These are phyloP conservation scores for Cutaneotrichosporon arboriforme DNA, from an alignment of 1,284 basidiomycete species.

Conservation along the genomic window DNA sequence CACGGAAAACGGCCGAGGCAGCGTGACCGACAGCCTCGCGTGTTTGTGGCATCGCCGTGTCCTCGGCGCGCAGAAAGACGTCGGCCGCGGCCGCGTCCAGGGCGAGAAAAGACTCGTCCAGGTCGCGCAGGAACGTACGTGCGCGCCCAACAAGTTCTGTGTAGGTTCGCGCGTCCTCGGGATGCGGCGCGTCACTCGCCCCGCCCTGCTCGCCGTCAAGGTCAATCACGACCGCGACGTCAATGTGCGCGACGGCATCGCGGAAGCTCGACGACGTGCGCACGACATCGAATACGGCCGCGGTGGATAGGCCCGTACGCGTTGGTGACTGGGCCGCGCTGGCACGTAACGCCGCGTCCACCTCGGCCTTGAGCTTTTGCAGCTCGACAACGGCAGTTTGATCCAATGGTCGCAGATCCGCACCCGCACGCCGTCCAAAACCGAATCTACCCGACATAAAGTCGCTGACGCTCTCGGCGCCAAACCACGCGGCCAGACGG, in stretches of 20 bases:
- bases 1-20: slow-evolving; percentile 21
- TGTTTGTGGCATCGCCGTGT: neutral
- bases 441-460: slow-evolving; percentile 36
- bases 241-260: slow-evolving; percentile 25
- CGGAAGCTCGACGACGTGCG: slow-evolving; percentile 21
- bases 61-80: slow-evolving; percentile 13
- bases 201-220: slow-evolving; percentile 37
- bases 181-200: slow-evolving; percentile 6
- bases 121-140: slow-evolving; percentile 27
- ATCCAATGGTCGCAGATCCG: slow-evolving; percentile 20
- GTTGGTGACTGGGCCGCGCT: neutral
- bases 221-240: slow-evolving; percentile 45
- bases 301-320: neutral
- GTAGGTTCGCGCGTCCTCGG: slow-evolving; percentile 30
- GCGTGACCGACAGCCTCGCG: slow-evolving; percentile 12
- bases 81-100: slow-evolving; percentile 18
- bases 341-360: slow-evolving; percentile 21
- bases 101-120: slow-evolving; percentile 25
- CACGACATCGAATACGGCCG: slow-evolving; percentile 20
- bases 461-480: slow-evolving; percentile 27
- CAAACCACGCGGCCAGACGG: slow-evolving; percentile 22
- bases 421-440: slow-evolving; percentile 20
- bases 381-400: slow-evolving; percentile 23
- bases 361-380: slow-evolving; percentile 23
- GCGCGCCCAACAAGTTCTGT: slow-evolving; percentile 36